A percentile compares a stretch with the other conserved stretches of the same genome.
These are phyloP conservation scores for Oxytropis ochrocephala DNA, from an alignment of 306 rosid genomes.

Conservation along the genomic window DNA sequence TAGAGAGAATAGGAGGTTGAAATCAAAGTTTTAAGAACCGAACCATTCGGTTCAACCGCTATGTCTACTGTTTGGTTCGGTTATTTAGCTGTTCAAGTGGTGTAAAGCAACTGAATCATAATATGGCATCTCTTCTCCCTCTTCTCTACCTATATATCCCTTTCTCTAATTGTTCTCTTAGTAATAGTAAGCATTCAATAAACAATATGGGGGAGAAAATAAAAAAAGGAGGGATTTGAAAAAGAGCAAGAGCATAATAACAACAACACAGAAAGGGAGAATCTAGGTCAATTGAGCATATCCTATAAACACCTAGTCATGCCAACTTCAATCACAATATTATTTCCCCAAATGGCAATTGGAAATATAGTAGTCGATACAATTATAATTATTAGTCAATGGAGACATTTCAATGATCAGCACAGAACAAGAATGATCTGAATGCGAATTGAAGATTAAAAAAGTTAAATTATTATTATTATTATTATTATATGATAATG, in stretches of 20 bases:
- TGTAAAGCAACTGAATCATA: too few species aligned
- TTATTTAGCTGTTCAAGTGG: too few species aligned
- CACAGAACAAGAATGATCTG: neutral
- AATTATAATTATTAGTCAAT: neutral
- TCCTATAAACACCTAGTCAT: neutral
- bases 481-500: neutral
- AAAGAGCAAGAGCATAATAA: neutral
- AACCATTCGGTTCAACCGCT: too few species aligned
- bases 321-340: neutral
- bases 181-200: neutral
- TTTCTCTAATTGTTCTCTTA: neutral
- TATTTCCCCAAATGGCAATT: neutral
- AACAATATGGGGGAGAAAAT: neutral
- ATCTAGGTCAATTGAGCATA: neutral
- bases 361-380: neutral
- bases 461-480: neutral
- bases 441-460: neutral
- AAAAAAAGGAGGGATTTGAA: neutral
- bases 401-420: neutral
- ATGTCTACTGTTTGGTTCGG: too few species aligned
- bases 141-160: neutral
- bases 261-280: neutral
- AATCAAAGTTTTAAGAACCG: too few species aligned
- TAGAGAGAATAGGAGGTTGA: neutral
- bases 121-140: neutral